Evolutionary conservation across 176 grass and related monocot genomes (phyloP), one percentile per base, ranked within the genome.

Genomic region (Rhynchospora pubera): DNA sequence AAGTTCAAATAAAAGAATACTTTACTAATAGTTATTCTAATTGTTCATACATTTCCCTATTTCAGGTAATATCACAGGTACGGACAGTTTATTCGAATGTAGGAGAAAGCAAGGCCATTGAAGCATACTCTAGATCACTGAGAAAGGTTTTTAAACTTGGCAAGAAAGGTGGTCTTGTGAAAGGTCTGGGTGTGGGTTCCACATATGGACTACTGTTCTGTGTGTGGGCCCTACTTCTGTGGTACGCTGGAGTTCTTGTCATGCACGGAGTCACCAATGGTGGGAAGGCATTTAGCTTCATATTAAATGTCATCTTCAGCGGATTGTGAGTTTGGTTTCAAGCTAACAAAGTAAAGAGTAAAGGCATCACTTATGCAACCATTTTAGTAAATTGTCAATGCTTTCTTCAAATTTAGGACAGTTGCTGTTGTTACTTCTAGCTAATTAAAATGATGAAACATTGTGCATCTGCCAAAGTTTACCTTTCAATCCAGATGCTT

Each of bases 291-390:
- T 68, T 68, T 43, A 68, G 65, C 65, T 43, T 15, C 13, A 68
- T 68, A 68, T 43, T 68, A 68, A 68, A 68, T n/a, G 65, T 68
- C 65, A 68, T 68, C 30, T 68, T 68, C 65, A 68, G 65, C 42
- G 30, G 65, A 68, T 68, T 68, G 65, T 68, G 32, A 68, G 65
- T 68, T 68, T 68, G 32, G 15, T 18, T 68, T 68, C 32, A 68
- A 18, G 18, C 15, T 43, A 42, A 68, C 15, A 28, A 68, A 43
- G 15, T 18, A 68, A 43, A 68, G 13, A 16, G 65, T 43, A 43
- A 68, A 68, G 65, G 65, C 5, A 43, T 67, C 64, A 42, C 28
- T 43, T 68, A 5, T 5, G 32, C 65, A 68, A 18, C 2, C 39
- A 28, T 39, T 68, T 9, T 43, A 0, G 6, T 68, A 68, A 68